Evolutionary conservation across 1,284 basidiomycete genomes (phyloP), one percentile per base, ranked within the genome.

Genomic region (Leccinum huronense): DNA sequence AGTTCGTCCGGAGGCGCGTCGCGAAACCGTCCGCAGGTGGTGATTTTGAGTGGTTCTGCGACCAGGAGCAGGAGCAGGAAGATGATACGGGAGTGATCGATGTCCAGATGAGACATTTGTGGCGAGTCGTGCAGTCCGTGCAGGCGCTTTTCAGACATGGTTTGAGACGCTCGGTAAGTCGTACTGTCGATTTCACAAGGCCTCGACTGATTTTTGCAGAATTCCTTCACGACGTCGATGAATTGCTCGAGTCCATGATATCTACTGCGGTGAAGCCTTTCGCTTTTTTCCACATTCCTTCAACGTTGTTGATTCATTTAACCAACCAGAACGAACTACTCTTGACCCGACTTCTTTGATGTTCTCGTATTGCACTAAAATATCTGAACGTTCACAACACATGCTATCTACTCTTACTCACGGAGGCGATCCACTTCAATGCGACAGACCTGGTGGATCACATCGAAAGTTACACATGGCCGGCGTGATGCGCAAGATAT

Each of bases 281-380:
- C 11, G 2, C 16, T 54, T 5, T 58, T 3, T 1, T 6, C 23
- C 7, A 4, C 2, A n/a, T 34, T 5, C 42, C 19, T 9, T 34
- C 42, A 31, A 3, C 38, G 11, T 57, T n/a, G 5, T 19, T 73
- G 3, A 74, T n/a, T 19, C n/a, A 53, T n/a, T 61, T 38, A 38
- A 38, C 7, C 4, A 64, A 60, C 19, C 66, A 94, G 91, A 96
- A 94, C 69, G 95, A 98, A 77, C 79, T 98, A 2, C 83, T 98
- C 30, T 81, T 98, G 27, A 93, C 94, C 69, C 89, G 91, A 27
- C 85, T 98, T 62, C 83, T 93, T 3, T 79, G 97, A 10, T 97
- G 94, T 77, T 94, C 94, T 3, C 79, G 82, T 8, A 83, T 90
- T 33, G 84, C 97, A 59, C 81, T 94, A 48, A 81, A 82, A 30